These are phyloP conservation scores for Plasmodium knowlesi DNA, from an alignment of 169 alveolate genomes.

Conservation along the genomic window DNA sequence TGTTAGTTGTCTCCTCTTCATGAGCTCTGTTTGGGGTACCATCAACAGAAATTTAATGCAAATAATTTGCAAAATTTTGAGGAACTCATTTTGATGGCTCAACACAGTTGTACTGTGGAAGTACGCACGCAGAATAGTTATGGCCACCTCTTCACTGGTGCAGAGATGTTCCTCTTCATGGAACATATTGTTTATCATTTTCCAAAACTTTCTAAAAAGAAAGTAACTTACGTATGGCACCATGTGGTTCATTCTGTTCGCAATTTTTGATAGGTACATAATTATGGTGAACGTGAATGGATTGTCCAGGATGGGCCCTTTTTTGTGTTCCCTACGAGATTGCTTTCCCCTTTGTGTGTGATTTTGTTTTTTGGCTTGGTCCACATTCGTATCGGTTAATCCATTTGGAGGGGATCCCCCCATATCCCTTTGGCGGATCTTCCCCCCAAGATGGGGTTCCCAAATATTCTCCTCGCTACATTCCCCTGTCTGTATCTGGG, in stretches of 20 bases:
- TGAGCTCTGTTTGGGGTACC: conserved; percentile 4
- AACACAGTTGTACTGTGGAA: conserved; percentile 37
- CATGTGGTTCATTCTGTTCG: conserved; percentile 9
- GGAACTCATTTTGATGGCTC: conserved; percentile 4
- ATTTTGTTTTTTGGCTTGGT: background rate
- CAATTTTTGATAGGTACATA: conserved; percentile 23
- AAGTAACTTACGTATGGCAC: conserved; percentile 41
- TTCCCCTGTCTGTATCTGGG: background rate
- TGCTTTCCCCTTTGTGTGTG: background rate
- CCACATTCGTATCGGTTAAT: background rate
- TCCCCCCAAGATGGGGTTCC: background rate
- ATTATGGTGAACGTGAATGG: conserved; percentile 2
- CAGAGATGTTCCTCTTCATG: background rate
- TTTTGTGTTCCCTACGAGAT: background rate
- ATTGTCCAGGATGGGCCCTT: background rate
- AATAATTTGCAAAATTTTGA: conserved; percentile 27
- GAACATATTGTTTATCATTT: background rate
- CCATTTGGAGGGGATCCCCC: background rate
- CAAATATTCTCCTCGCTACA: background rate
- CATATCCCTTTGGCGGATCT: background rate
- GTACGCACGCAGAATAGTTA: background rate
- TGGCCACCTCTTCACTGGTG: background rate
- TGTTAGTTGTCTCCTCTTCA: conserved; percentile 8
- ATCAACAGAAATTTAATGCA: conserved; percentile 18
- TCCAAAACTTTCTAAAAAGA: conserved; percentile 37